Base-by-base conservation (phyloP, 345 rosid species). In the Clarkia xantiana region DNA sequence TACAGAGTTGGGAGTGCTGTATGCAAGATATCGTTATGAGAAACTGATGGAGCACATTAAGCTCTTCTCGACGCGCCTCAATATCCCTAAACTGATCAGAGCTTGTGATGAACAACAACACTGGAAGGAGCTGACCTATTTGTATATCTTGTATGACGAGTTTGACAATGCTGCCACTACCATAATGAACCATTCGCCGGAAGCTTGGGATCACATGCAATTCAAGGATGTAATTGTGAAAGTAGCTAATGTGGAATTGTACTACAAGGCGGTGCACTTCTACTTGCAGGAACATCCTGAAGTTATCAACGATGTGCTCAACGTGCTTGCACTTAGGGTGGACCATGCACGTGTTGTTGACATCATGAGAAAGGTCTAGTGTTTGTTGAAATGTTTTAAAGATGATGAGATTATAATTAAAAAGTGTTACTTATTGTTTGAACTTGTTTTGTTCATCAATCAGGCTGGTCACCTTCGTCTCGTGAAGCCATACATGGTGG, bases 181-280 rank as follows among this genome's bases (percentile, higher is more conserved):
- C 23, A 81, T 91, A 53, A 91, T 91, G 98, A 86, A 91, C 60
- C 98, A 91, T 75, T 91, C 98, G 38, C 98, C 98, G 0, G 96
- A 84, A 73, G 96, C 98, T n/a, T 91, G 98, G 98, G 98, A 91
- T 55, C 98, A 91, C 85, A 80, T 91, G 96, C 98, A 82, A 61
- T 91, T 86, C 67, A 91, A 86, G 66, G 98, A 91, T 62, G 84
- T 86, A 40, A 76, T 75, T 1, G 95, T 80, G 44, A 91, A 91
- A 79, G 94, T 91, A 68, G 96, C 95, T 2, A 91, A 75, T 62
- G 98, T 91, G 43, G 98, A 91, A 56, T 65, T 91, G 25, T 91
- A 91, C 66, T 91, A 91, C 55, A 91, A 91, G 74, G 95, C 96
- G 3, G 98, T 91, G 59, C 98, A 91, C 72, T 91, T 91, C 75